A percentile compares a stretch with the other conserved stretches of the same genome.
These are phyloP conservation scores for Fibroporia radiculosa DNA, from an alignment of 768 basidiomycete species.

Conservation along the genomic window DNA sequence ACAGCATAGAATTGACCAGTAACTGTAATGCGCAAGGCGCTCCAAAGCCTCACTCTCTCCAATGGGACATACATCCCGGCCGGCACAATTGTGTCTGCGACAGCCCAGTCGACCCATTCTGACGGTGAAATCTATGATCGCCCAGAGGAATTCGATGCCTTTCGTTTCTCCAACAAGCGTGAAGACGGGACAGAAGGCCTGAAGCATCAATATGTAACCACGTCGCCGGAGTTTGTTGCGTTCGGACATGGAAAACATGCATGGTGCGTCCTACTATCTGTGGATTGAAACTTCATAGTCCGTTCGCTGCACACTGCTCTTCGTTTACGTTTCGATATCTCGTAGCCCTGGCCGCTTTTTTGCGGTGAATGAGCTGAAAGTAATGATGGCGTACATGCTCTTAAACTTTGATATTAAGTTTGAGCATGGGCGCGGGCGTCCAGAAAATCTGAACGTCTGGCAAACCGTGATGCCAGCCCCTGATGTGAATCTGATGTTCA, in stretches of 20 bases:
- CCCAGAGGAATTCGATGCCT: slow-evolving; percentile 32
- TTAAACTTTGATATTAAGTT: slow-evolving; percentile 24
- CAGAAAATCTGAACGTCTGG: slow-evolving; percentile 12
- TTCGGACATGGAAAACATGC: slow-evolving; percentile 24
- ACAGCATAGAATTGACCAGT: slow-evolving; percentile 13
- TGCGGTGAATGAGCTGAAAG: slow-evolving; percentile 24
- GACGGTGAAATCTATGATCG: slow-evolving; percentile 18
- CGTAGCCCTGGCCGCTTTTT: slow-evolving; percentile 28
- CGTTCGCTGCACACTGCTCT: neutral
- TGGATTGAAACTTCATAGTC: neutral
- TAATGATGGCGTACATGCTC: slow-evolving; percentile 23
- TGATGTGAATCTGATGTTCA: slow-evolving; percentile 16
- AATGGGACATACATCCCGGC: slow-evolving; percentile 24
- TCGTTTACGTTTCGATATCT: neutral
- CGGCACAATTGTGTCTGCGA: slow-evolving; percentile 16
- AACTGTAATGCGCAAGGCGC: slow-evolving; percentile 20
- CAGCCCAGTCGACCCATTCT: slow-evolving; percentile 13
- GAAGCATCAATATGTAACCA: slow-evolving; percentile 30
- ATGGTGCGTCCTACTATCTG: slow-evolving; percentile 18
- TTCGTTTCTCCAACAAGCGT: slow-evolving; percentile 36
- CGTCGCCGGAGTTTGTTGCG: slow-evolving; percentile 17
- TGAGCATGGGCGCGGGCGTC: slow-evolving; percentile 15
- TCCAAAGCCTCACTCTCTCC: slow-evolving; percentile 26
- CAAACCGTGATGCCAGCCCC: slow-evolving; percentile 12
- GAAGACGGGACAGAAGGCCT: slow-evolving; percentile 27